Base-by-base conservation (phyloP, 805 yeast species). In the Metschnikowia noctiluminum region DNA sequence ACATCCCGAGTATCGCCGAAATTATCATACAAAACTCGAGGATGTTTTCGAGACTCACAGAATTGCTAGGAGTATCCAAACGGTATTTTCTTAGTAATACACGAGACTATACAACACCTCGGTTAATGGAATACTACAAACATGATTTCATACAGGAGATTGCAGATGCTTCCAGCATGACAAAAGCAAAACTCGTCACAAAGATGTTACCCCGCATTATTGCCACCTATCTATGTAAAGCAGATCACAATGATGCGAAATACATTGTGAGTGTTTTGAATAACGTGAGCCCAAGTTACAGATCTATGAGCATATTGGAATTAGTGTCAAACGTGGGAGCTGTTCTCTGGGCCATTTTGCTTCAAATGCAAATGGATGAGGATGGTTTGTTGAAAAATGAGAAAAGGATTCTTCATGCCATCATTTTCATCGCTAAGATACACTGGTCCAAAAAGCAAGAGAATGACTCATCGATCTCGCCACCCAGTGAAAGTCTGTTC, bases 41-140 rank as follows among this genome's bases (percentile, higher is more conserved):
- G 5, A 69, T 87, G 46, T 76, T 89, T 28, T 71, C 72, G 27
- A 76, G 79, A 49, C 71, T 92, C 14, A 79, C 90, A 7, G 82
- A 80, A 28, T 69, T 89, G 10, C 74, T 89, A 15, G 86, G 82
- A 0, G 79, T 89, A 40, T 74, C 87, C 1, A 70, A 76, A 3
- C 74, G 72, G 15, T 80, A 80, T 15, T 86, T 94, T 45, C 69
- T 91, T 28, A 73, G 73, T 34, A 73, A 92, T 46, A 89, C 95
- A 5, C 79, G 81, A 40, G 79, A 81, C 15, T 85, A 81, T 58
- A 87, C 91, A 0, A 77, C 91, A 0, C 97, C 98, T 0, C 77
- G 84, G 54, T 71, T 91, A 7, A 74, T 90, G 46, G 83, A 84
- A 9, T 81, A 81, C 41, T 82, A 84, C 58, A 80, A 83, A 52